Base-by-base conservation (phyloP, 2,329 filamentous ascomycete genomes). In the Colletotrichum zoysiae region DNA sequence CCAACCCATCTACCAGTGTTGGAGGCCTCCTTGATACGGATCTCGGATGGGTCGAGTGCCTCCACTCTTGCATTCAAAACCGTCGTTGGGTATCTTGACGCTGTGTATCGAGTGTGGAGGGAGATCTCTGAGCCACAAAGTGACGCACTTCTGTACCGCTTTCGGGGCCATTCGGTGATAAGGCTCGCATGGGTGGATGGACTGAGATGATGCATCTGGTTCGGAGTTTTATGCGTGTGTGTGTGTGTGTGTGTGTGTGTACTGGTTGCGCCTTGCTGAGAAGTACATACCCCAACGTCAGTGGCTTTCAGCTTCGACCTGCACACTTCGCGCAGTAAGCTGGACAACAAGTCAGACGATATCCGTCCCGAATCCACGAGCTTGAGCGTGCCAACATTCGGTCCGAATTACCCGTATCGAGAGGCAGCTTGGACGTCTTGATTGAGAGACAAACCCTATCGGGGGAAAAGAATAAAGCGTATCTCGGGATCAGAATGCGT, bases 81-180 rank as follows among this genome's bases (percentile, higher is more conserved):
- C 26, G 51, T 64, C 55, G 44, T 57, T n/a, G 35, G 50, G 51
- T 51, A 33, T 33, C 65, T 69, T 64, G 65, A 65, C 50, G 44
- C 20, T 23, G 57, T 46, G 38, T n/a, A 58, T 20, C 33, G 23
- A 48, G 40, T 66, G 59, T 60, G 40, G n/a, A 44, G 65, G 53
- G 33, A 42, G 40, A 70, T 44, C 53, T 33, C 33, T 56, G 60
- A 69, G 69, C 65, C 59, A 71, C 60, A 40, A 1, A 33, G 33
- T 71, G 65, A 71, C 65, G 69, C 65, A 64, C 69, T 42, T 30
- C 46, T 11, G 38, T 33, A 46, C 58, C 59, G 69, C 26, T 69
- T 71, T 44, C 69, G 26, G 48, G 65, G 44, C 3, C n/a, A 20
- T 50, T 23, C 56, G 20, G 30, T 44, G 53, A 59, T 20, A 62